Percentiles rank a stretch among this genome's conserved stretches.
Conservation (phyloP, 352 stramenopile genomes). For the Blastocystis sp. region DNA sequence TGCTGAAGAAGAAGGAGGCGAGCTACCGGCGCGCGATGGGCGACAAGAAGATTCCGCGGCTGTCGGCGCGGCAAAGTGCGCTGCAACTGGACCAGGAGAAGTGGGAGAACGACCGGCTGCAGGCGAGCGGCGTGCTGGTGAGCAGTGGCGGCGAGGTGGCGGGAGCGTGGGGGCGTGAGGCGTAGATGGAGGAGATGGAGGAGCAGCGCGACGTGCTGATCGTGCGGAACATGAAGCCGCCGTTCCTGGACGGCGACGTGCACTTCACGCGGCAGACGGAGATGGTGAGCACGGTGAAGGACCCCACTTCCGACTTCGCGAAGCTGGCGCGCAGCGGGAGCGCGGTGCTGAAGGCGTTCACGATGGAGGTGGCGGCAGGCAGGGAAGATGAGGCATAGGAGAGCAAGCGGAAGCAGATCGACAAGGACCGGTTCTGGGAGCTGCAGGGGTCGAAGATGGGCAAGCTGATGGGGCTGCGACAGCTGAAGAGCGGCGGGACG, state of each 20-base stretch:
- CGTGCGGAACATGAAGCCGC: constrained; percentile 94
- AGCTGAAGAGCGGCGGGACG: constrained; percentile 46
- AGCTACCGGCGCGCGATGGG: constrained; percentile 71
- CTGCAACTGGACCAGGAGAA: constrained; percentile 92
- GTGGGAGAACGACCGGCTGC: constrained; percentile 93
- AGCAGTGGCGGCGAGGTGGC: constrained; percentile 71
- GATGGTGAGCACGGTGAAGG: constrained; percentile 89
- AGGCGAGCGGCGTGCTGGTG: constrained; percentile 87
- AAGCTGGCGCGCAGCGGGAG: constrained; percentile 88
- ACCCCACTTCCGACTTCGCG: constrained; percentile 90
- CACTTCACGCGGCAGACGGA: constrained; percentile 89
- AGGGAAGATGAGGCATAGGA: constrained; percentile 16
- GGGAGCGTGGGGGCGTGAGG: background rate
- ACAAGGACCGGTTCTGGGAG: constrained; percentile 97
- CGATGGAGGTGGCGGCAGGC: constrained; percentile 57
- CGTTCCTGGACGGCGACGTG: constrained; percentile 89
- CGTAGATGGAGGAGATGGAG: constrained; percentile 83
- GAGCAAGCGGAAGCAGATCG: constrained; percentile 81
- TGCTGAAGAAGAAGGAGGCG: constrained; percentile 21
- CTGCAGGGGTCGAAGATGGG: constrained; percentile 92
- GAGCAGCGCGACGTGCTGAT: constrained; percentile 89
- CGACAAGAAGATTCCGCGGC: constrained; percentile 83
- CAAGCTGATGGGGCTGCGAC: constrained; percentile 84
- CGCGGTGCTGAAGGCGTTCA: constrained; percentile 75
- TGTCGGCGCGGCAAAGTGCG: constrained; percentile 84